A percentile compares a stretch with the other conserved stretches of the same genome.
These are phyloP conservation scores for Fonsecaea monophora DNA, from an alignment of 2,329 filamentous ascomycete genomes.

Conservation along the genomic window DNA sequence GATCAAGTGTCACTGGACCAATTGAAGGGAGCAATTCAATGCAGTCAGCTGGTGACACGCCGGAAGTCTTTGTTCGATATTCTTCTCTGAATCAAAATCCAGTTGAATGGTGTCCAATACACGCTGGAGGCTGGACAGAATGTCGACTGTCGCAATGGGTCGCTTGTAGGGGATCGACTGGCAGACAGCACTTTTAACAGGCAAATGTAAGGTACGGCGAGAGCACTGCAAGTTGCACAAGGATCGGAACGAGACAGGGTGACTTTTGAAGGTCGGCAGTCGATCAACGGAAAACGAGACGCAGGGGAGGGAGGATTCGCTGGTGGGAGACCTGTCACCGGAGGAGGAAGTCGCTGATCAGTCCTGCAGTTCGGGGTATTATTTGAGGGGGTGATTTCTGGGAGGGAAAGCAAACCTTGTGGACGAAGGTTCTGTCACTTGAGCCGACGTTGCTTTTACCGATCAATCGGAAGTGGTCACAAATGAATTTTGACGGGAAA, in stretches of 20 bases:
- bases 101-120: neutral
- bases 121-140: neutral
- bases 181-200: slow-evolving; percentile 4
- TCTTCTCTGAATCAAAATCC: slow-evolving; percentile 8
- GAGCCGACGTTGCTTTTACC: slow-evolving; percentile 9
- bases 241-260: slow-evolving; percentile 8
- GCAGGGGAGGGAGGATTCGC: neutral
- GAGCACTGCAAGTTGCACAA: slow-evolving; percentile 12
- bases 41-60: slow-evolving; percentile 7
- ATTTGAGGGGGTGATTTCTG: slow-evolving; percentile 12
- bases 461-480: slow-evolving; percentile 1
- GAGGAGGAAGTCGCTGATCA: slow-evolving; percentile 17
- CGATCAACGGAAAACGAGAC: slow-evolving; percentile 11
- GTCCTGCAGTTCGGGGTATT: slow-evolving; percentile 19
- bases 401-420: slow-evolving; percentile 19
- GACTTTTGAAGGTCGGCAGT: slow-evolving; percentile 12
- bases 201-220: slow-evolving; percentile 10
- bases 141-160: slow-evolving; percentile 1
- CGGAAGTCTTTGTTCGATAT: slow-evolving; percentile 6
- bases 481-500: neutral
- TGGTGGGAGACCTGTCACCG: slow-evolving; percentile 12
- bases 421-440: neutral
- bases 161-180: neutral
- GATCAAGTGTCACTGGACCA: slow-evolving; percentile 13
- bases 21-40: slow-evolving; percentile 9